Percentiles rank a stretch among this genome's conserved stretches.
Evolutionary conservation across 164 flowering plant species (phyloP).

Genomic region (Annona cherimola): DNA sequence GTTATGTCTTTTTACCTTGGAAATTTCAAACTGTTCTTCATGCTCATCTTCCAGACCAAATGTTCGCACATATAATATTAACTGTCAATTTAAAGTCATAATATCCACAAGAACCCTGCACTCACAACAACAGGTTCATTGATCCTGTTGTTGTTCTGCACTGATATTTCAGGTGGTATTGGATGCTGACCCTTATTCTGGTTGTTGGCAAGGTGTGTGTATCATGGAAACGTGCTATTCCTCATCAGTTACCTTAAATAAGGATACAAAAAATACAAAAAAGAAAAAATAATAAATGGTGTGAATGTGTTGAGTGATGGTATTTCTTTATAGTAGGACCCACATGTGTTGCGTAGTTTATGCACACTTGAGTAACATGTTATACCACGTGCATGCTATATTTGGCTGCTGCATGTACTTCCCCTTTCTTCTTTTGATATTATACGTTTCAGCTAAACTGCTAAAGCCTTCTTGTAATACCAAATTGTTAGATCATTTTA

Average conservation of each 20-base stretch:
- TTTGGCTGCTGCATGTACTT: too few relatives aligned
- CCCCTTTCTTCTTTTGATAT: too few relatives aligned
- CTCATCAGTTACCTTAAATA: neutral
- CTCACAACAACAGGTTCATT: neutral
- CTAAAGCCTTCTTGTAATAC: too few relatives aligned
- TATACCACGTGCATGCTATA: neutral
- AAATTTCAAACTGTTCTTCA: neutral
- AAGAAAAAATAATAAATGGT: neutral
- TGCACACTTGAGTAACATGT: neutral
- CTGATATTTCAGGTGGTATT: neutral
- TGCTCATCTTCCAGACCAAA: neutral
- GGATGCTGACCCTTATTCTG: neutral
- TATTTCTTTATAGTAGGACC: neutral
- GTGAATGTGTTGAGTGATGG: neutral
- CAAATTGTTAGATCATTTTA: too few relatives aligned
- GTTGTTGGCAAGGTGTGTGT: neutral
- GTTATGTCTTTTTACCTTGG: neutral
- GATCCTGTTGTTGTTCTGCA: neutral
- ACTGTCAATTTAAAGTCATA: neutral
- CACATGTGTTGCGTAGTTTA: neutral
- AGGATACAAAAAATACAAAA: neutral
- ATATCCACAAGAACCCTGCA: neutral
- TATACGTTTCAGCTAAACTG: too few relatives aligned
- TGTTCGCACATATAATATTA: neutral
- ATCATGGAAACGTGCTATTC: neutral